Evolutionary conservation across 2,329 filamentous ascomycete species (phyloP), one percentile per base, ranked within the genome.

Genomic region (Paraconiothyrium sp.): DNA sequence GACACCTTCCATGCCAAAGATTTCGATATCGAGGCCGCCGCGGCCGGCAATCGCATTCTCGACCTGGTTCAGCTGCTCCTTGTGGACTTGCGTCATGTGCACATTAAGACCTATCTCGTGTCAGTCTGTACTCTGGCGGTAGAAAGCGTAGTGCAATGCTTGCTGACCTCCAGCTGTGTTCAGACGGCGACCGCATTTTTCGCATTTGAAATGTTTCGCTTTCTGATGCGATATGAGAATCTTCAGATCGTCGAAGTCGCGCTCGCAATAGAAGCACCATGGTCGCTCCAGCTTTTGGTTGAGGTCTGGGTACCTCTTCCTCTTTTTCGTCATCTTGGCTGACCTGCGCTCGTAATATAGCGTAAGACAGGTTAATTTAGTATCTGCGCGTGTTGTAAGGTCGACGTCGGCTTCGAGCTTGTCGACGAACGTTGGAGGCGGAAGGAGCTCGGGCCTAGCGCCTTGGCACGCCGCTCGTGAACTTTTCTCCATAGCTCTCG

Each of bases 181-280:
- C 59, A 99, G 82, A 69, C 94, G 87, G 67, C 95, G 89, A 57
- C 90, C 90, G 78, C 95, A 99, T 82, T 90, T 85, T 72, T 97
- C 92, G 82, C 95, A 99, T 81, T 97, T 97, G 85, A 97, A 98
- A 80, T 99, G 95, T 81, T 98, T 98, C n/a, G 94, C 94, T 79
- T 97, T 98, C 76, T 98, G 95, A 79, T 99, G 95, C 60, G 92
- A 94, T 71, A 97, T 96, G 67, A 99, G 89, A 70, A 98, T 93
- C 84, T 97, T 97, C 50, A 97, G 80, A 79, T 99, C 95, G 79
- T 98, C 94, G 78, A 98, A 99, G 81, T 98, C 94, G 82, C 94
- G 92, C 81, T 99, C 95, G 90, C 95, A 99, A 84, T 99, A 99
- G 82, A 97, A 99, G 83, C 95, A 99, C 94, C 94, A 98, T 54